Evolutionary conservation across 129 eudicot species (phyloP), one percentile per base, ranked within the genome.

Genomic region (Gnaphalium uliginosum): DNA sequence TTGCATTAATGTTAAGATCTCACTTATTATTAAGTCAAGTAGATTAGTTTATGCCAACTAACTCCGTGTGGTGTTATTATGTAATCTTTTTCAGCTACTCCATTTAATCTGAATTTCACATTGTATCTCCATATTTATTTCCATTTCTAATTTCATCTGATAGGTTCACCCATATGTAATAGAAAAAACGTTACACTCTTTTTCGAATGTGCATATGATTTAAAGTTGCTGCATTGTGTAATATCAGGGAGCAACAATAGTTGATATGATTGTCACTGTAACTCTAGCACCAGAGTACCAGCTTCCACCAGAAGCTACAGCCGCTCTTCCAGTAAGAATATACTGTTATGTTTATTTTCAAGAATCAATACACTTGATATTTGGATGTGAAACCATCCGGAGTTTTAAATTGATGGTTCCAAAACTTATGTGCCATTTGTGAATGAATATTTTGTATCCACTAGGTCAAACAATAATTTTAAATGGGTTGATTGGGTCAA

Each of bases 211-310:
- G 53, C 1, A 14, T 60, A 37, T 73, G 69, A 59, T 61, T 43
- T 72, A 26, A 8, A 2, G 1, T 73, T 33, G 64, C 68, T 48
- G 41, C 21, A 35, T 5, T 74, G 46, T 41, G 43, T 63, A 30
- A 46, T 75, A 61, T 72, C 85, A 92, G 97, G 97, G 97, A 32
- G 97, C 97, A 76, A 89, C 96, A 76, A 92, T 92, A 43, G 88
- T 72, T 33, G 97, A 89, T 66, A 79, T 62, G 71, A 74, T 85
- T 9, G 93, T 92, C 61, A 81, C 86, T 43, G 84, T 92, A 24
- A 82, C 66, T 66, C 77, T 84, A 50, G 93, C 85, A 72, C 93
- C 91, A 8, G 88, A 85, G 15, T 92, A 89, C 81, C 77, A 72
- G 61, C 89, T 89, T 80, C 93, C 97, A 21, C 87, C 91, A 60